These are phyloP conservation scores for Rhodotorula kratochvilovae DNA, from an alignment of 768 basidiomycete species.

Conservation along the genomic window DNA sequence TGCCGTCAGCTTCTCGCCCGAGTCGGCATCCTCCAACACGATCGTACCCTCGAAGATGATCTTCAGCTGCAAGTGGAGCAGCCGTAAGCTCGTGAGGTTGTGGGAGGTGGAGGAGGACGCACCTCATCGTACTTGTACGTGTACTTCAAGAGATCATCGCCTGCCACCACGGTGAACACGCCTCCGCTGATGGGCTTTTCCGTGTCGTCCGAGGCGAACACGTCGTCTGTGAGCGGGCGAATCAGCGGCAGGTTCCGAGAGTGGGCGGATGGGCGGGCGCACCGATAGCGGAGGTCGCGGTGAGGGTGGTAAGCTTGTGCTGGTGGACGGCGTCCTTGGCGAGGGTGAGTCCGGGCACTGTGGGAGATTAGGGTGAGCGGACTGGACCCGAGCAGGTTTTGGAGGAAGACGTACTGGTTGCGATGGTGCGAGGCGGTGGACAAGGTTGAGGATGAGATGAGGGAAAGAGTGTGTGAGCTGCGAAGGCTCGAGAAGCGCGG, in stretches of 20 bases:
- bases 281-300: no score
- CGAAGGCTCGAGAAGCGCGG: no score
- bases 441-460: no score
- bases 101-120: no score
- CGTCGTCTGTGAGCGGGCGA: background rate
- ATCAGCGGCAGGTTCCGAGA: background rate
- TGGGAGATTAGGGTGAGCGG: no score
- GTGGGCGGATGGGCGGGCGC: background rate
- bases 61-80: background rate
- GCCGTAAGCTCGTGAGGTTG: no score
- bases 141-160: conserved; percentile 5
- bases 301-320: background rate
- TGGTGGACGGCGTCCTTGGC: background rate
- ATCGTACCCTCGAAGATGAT: conserved; percentile 11
- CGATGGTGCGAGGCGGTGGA: no score
- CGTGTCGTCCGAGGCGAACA: background rate
- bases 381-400: no score
- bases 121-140: conserved; percentile 14
- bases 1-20: background rate
- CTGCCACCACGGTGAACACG: background rate
- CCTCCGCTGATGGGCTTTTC: background rate
- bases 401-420: no score
- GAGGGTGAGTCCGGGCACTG: background rate
- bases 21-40: background rate
- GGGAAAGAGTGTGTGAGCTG: no score